These are phyloP conservation scores for Dalechampia spathulata DNA, from an alignment of 441 rosid species.

Conservation along the genomic window DNA sequence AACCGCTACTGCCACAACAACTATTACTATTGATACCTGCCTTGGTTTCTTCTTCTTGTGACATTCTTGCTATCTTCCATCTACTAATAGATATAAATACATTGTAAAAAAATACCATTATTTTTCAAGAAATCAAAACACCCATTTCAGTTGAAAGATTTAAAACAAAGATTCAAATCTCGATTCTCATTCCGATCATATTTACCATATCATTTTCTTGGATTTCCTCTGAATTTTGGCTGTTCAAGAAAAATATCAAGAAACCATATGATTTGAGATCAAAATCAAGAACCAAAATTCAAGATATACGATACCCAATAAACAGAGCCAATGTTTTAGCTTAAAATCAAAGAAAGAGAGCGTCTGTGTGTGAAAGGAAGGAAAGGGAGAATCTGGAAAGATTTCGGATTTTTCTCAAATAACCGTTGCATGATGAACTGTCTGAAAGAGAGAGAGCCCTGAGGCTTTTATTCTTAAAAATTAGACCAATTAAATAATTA, in stretches of 20 bases:
- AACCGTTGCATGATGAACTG: conserved; percentile 20
- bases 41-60: conserved; percentile 33
- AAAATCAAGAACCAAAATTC: no score
- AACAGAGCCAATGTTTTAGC: no score
- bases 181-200: conserved; percentile 1
- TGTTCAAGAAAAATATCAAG: no score
- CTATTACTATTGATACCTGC: conserved; percentile 19
- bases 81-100: conserved; percentile 1
- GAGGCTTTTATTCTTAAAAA: no score
- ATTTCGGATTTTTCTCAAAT: conserved; percentile 30
- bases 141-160: neutral
- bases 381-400: conserved; percentile 14
- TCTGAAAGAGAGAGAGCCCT: conserved; percentile 23
- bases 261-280: no score
- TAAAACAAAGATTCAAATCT: conserved; percentile 1
- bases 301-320: no score
- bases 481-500: no score
- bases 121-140: conserved; percentile 1
- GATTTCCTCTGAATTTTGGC: neutral
- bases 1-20: no score
- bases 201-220: neutral
- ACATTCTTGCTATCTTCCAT: conserved; percentile 29
- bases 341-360: neutral
- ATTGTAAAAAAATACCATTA: neutral
- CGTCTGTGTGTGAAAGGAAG: conserved; percentile 1